These are phyloP conservation scores for Verticillium isaacii DNA, from an alignment of 2,329 filamentous ascomycete species.

Conservation along the genomic window DNA sequence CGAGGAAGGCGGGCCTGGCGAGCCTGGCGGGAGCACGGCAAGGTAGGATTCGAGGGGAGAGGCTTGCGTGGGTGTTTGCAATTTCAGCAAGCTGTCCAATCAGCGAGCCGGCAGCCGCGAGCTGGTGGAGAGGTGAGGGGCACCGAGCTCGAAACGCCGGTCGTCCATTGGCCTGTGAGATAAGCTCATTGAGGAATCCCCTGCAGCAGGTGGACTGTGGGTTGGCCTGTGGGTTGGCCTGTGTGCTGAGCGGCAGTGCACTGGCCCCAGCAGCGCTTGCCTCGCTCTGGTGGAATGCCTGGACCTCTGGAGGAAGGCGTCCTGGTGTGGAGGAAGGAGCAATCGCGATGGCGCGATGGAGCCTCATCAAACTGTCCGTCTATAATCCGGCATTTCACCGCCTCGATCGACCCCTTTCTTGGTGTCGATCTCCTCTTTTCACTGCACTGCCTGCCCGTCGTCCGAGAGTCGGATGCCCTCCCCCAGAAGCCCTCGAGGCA, in stretches of 20 bases:
- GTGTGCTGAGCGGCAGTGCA: background rate
- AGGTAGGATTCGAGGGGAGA: background rate
- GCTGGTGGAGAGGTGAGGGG: background rate
- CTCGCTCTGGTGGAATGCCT: background rate
- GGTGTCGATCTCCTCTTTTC: background rate
- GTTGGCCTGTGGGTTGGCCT: background rate
- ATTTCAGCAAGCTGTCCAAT: constrained; percentile 1
- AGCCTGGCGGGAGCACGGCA: background rate
- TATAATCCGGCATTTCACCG: background rate
- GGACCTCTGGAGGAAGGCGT: background rate
- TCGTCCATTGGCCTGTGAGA: background rate
- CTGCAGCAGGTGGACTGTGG: background rate
- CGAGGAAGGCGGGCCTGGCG: background rate
- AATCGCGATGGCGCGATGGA: background rate
- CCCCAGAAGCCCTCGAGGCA: background rate
- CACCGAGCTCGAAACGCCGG: background rate
- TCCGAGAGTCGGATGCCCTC: background rate
- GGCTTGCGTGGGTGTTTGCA: constrained; percentile 1
- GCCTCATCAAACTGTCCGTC: background rate
- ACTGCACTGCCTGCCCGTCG: background rate
- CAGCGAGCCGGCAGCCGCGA: background rate
- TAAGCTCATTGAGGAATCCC: background rate
- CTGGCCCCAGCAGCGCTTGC: background rate
- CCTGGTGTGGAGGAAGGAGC: background rate
- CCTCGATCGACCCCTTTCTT: background rate